Evolutionary conservation across 371 early-diverging fungal species (phyloP), one percentile per base, ranked within the genome.

Genomic region (Circinella minor): DNA sequence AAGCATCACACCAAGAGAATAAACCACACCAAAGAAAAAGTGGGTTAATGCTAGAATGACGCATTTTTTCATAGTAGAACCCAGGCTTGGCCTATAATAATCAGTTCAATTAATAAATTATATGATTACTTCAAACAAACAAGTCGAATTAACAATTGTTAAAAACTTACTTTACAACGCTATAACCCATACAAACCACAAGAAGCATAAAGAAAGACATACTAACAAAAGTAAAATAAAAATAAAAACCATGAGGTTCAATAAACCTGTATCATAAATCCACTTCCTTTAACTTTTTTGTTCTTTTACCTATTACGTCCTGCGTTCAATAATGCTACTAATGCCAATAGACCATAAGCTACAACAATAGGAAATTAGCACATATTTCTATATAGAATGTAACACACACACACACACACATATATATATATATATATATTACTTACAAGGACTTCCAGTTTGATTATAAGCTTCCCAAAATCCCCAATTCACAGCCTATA

Each of bases 181-280:
- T 96, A 75, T 96, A 98, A 11, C 99, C 99, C 75, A 98, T 88
- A 18, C 94, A 89, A 4, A 98, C 98, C 60, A 98, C 93, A 46
- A 98, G 80, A 9, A 98, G 84, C 92, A 98, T 93, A 69, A 97
- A 98, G 77, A 98, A 94, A 3, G 98, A 95, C 69, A 96, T 79
- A 70, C 94, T 84, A 55, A 0, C 27, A 27, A 27, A 60, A 55
- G 49, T 10, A 27, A 65, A 4, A 43, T 5, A 63, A 17, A 39
- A 20, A 15, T n/a, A 20, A 7, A 48, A 46, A 17, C 64, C 39
- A 5, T 7, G 14, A 18, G 15, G 4, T 9, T 63, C 27, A 34
- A 37, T 17, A 39, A 38, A 36, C 17, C 47, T 15, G 13, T 43
- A 43, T 9, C 43, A 43, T 43, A 11, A 43, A 43, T 43, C 11